phyloP scores from a whole-genome alignment of 106 monocot species.

The Acanthochlamys bracteata region DNA sequence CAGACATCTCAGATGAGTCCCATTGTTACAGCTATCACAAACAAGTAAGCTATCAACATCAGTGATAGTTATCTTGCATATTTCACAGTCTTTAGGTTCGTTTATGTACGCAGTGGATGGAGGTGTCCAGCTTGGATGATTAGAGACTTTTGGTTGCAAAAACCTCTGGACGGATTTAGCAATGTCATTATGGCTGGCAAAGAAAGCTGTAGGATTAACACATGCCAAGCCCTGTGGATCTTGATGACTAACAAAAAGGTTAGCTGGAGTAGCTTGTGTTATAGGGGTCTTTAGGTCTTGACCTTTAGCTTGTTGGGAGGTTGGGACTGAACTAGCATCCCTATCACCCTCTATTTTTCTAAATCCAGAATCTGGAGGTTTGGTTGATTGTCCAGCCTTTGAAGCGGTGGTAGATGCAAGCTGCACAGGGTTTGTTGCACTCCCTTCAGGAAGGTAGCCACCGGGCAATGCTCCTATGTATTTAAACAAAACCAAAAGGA shows the following conservation, averaged over 20 bases:
- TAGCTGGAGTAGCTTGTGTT: constrained; percentile 20
- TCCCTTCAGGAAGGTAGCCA: constrained; percentile 25
- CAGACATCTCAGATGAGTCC: constrained; percentile 84
- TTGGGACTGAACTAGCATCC: constrained; percentile 18
- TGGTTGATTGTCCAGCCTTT: constrained; percentile 19
- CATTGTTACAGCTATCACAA: constrained; percentile 94
- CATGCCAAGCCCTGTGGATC: constrained; percentile 27
- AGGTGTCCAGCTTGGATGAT: constrained; percentile 51
- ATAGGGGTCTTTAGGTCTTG: constrained; percentile 21
- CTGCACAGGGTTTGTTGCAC: constrained; percentile 16
- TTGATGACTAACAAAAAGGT: constrained; percentile 31
- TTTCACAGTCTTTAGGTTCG: constrained; percentile 44
- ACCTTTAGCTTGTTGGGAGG: constrained; percentile 14
- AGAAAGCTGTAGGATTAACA: constrained; percentile 25
- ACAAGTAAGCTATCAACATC: constrained; percentile 81
- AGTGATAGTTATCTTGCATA: constrained; percentile 59
- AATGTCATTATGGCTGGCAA: constrained; percentile 55
- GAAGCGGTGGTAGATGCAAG: constrained; percentile 21
- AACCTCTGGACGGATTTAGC: constrained; percentile 59
- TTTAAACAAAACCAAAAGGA: neutral
- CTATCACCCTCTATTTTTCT: constrained; percentile 14
- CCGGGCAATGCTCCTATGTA: constrained; percentile 19
- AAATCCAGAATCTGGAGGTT: constrained; percentile 14
- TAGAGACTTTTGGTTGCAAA: constrained; percentile 43
- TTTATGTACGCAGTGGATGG: constrained; percentile 75